Evolutionary conservation across 2,329 filamentous ascomycete species (phyloP).

Genomic region (Paraphaeosphaeria minitans): DNA sequence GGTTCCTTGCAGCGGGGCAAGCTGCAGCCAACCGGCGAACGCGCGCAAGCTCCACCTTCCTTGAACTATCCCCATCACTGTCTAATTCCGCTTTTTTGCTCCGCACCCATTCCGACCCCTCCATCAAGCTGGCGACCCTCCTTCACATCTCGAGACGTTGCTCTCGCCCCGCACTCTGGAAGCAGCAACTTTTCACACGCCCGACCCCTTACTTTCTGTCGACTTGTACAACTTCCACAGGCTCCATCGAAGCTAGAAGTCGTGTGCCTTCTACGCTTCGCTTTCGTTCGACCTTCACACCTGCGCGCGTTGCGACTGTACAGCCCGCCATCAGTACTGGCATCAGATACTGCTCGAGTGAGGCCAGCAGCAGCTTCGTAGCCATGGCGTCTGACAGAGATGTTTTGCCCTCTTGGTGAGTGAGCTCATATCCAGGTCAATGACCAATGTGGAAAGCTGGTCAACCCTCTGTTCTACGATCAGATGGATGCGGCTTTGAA

Average conservation of each 20-base stretch:
- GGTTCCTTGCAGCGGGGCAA: not conserved
- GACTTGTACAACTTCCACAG: constrained; percentile 18
- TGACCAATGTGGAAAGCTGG: not conserved
- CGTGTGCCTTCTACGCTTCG: constrained; percentile 28
- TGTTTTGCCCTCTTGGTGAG: constrained; percentile 52
- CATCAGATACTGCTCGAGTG: constrained; percentile 39
- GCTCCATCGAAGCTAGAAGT: constrained; percentile 21
- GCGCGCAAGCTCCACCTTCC: constrained; percentile 10
- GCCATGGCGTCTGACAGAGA: constrained; percentile 55
- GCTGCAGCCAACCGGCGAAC: constrained; percentile 21
- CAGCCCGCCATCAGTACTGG: constrained; percentile 23
- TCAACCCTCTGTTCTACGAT: not conserved
- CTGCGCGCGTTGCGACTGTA: constrained; percentile 21
- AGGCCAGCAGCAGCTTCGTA: constrained; percentile 38
- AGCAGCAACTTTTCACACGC: constrained; percentile 24
- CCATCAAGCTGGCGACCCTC: constrained; percentile 41
- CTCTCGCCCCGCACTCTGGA: constrained; percentile 39
- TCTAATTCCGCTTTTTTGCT: constrained; percentile 16
- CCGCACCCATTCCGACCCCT: constrained; percentile 18
- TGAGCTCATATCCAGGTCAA: not conserved
- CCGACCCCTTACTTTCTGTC: constrained; percentile 19
- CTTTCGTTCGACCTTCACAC: constrained; percentile 20
- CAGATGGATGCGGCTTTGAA: not conserved
- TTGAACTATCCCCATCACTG: not conserved
- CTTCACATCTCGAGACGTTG: constrained; percentile 39